Conservation (phyloP, 768 basidiomycete genomes). For the Macrocybe gigantea region DNA sequence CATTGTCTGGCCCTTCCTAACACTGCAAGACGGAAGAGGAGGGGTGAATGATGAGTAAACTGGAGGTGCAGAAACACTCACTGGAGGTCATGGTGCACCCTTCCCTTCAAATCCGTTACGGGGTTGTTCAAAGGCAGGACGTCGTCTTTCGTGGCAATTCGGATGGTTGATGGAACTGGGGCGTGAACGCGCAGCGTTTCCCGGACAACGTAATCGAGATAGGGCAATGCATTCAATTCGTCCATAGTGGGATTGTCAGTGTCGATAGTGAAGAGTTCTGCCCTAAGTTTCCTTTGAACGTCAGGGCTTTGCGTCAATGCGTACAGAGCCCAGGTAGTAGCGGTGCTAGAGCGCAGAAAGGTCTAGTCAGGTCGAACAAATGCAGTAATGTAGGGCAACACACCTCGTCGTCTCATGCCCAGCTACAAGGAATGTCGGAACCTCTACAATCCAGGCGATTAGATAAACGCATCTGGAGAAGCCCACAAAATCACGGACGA, state of each 20-base stretch:
- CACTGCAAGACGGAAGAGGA: constrained; percentile 14
- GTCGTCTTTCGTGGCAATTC: constrained; percentile 47
- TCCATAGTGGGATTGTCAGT: constrained; percentile 67
- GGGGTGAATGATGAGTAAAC: neutral
- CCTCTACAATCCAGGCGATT: constrained; percentile 22
- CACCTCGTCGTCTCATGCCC: constrained; percentile 45
- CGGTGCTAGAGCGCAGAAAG: constrained; percentile 23
- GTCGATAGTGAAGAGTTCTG: constrained; percentile 45
- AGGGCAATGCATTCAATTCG: constrained; percentile 56
- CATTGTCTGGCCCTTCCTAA: constrained; percentile 37
- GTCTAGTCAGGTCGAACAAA: neutral
- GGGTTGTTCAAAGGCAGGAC: constrained; percentile 44
- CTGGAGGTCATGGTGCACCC: constrained; percentile 32
- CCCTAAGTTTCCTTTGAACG: constrained; percentile 49
- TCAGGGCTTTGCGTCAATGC: constrained; percentile 42
- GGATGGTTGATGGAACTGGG: constrained; percentile 37
- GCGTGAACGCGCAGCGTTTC: constrained; percentile 55
- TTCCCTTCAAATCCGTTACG: constrained; percentile 36
- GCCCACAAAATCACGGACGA: constrained; percentile 17
- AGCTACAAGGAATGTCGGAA: constrained; percentile 43
- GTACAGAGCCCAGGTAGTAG: constrained; percentile 54
- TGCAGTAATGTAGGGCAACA: neutral
- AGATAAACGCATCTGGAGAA: neutral
- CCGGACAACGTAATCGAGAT: constrained; percentile 61
- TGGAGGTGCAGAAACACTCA: constrained; percentile 12